Conservation (phyloP, 371 early-diverging fungal species). For the Syncephalis fuscata region DNA sequence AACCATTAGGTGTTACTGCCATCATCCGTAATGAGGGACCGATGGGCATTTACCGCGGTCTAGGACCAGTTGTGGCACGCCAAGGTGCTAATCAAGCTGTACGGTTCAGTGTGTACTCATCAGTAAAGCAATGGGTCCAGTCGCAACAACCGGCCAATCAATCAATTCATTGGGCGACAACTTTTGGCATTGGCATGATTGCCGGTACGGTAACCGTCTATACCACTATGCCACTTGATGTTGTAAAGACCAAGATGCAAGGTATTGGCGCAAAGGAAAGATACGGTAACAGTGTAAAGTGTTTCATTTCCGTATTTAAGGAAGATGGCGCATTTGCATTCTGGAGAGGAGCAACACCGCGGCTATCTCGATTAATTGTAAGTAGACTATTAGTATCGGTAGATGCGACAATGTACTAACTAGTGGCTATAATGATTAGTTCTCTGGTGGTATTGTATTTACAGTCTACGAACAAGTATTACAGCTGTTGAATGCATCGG, state of each 20-base stretch:
- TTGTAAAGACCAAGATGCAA: slow-evolving; percentile 90
- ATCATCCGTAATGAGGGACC: slow-evolving; percentile 63
- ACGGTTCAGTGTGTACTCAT: slow-evolving; percentile 66
- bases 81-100: slow-evolving; percentile 90
- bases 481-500: slow-evolving; percentile 8
- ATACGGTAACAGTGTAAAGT: slow-evolving; percentile 57
- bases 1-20: slow-evolving; percentile 14
- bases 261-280: slow-evolving; percentile 41
- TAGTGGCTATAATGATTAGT: slow-evolving; percentile 19
- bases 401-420: background rate
- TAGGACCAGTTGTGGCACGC: slow-evolving; percentile 76
- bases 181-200: slow-evolving; percentile 57
- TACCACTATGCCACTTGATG: slow-evolving; percentile 88
- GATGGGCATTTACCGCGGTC: slow-evolving; percentile 75
- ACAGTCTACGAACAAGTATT: slow-evolving; percentile 74
- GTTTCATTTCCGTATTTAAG: slow-evolving; percentile 44
- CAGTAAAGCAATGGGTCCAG: slow-evolving; percentile 43
- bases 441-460: slow-evolving; percentile 89
- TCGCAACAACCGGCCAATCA: slow-evolving; percentile 11
- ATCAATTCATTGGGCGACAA: slow-evolving; percentile 39
- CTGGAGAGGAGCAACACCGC: slow-evolving; percentile 87
- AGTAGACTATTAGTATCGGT: slow-evolving; percentile 12
- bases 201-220: slow-evolving; percentile 87
- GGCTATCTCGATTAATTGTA: slow-evolving; percentile 71
- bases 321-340: slow-evolving; percentile 66